Evolutionary conservation across 306 rosid species (phyloP).

Genomic region (Vigna trinervia): DNA sequence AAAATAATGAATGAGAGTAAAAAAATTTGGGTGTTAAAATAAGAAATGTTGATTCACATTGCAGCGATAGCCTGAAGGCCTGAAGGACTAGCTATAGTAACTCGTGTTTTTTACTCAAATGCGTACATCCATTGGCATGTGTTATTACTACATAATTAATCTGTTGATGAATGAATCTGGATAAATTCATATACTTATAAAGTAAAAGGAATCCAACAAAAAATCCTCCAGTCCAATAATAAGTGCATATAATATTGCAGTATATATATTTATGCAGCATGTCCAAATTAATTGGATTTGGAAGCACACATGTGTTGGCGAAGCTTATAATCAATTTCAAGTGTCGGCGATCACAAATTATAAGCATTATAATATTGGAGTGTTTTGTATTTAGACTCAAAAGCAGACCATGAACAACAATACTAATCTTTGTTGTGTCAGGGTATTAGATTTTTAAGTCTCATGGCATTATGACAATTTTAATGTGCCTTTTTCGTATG

Average conservation of each 20-base stretch:
- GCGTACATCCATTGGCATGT: neutral
- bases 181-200: neutral
- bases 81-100: no score
- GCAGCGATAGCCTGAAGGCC: neutral
- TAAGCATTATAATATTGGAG: conserved; percentile 25
- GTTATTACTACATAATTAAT: conserved; percentile 2
- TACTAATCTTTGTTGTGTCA: conserved; percentile 33
- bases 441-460: conserved; percentile 36
- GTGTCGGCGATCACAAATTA: conserved; percentile 50
- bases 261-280: conserved; percentile 16
- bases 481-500: conserved; percentile 19
- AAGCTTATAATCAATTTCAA: conserved; percentile 40
- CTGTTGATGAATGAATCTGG: neutral
- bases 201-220: neutral
- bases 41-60: neutral
- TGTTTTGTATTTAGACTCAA: neutral
- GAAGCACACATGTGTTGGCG: conserved; percentile 39
- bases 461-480: conserved; percentile 33
- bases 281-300: conserved; percentile 45
- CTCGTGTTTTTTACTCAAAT: neutral
- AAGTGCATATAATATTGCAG: conserved; percentile 32
- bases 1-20: no score
- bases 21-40: no score
- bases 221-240: conserved; percentile 40
- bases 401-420: conserved; percentile 12